Evolutionary conservation across 116 monocot genomes (phyloP), one percentile per base, ranked within the genome.

Genomic region (Papilionanthe hybrid): DNA sequence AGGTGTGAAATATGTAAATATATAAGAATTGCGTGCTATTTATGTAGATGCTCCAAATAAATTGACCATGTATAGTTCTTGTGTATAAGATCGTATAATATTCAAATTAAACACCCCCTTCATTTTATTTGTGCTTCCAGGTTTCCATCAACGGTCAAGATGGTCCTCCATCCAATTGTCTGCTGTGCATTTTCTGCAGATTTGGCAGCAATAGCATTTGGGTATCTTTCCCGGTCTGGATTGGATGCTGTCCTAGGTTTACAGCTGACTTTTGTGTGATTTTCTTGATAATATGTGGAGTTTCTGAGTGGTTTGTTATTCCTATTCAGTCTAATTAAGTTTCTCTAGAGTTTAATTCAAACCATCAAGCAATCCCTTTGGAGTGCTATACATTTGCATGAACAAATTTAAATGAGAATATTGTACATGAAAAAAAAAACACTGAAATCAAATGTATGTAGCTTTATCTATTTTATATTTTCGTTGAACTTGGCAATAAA

Each of bases 181-280:
- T 94, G 88, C 57, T 99, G 95, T 85, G 93, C 91, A 79, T 53
- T 95, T 82, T 88, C 95, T 86, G 95, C 99, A 42, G 99, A 99
- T 78, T 77, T 95, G 75, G 94, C 99, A 74, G 99, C 95, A 80
- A 13, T 90, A 71, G 90, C 87, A 78, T 99, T 85, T 91, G 95
- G 90, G 82, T 91, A 93, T 84, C 75, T 99, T 80, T 91, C 95
- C 42, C 75, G 79, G 79, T 85, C 89, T 85, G 99, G 99, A 79
- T 12, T 78, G n/a, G 90, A 94, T 90, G 94, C 90, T 84, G 91
- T 91, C 85, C 89, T 99, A 99, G 99, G 99, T 96, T 87, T 74
- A 72, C 80, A 43, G 44, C 67, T 76, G 66, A 80, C 68, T 81
- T 28, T 43, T 76, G 8, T 73, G 42, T 75, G 43, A n/a, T 73